Evolutionary conservation across 2,329 filamentous ascomycete genomes (phyloP), one percentile per base, ranked within the genome.

Genomic region (Dactylellina sp.): DNA sequence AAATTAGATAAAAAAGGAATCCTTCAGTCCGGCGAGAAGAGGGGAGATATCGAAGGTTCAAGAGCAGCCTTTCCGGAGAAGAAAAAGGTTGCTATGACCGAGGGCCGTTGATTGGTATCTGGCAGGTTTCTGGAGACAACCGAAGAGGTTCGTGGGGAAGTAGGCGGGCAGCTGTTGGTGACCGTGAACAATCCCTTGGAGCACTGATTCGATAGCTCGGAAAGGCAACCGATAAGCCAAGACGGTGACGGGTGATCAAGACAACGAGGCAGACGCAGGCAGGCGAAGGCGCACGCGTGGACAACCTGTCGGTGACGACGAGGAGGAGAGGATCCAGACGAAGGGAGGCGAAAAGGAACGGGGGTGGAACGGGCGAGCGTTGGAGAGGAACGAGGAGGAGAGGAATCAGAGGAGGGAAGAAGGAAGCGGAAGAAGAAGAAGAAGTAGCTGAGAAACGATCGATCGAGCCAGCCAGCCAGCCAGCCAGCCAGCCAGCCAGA

Each of bases 211-310:
- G 53, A 57, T 49, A 66, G 62, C 59, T 62, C 52, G 35, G 32
- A 55, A 61, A 28, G 40, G 32, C 44, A 46, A 63, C 59, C 46
- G 62, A 59, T 60, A 59, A 68, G 53, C 63, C 63, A 60, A 68
- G 53, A 37, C 24, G 24, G 40, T 28, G 7, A n/a, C 52, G n/a
- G 39, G 22, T 16, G 44, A 50, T 52, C 53, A 49, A 39, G 60
- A 60, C 68, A 53, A 65, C 65, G 42, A 71, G 65, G 66, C 68
- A 72, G 68, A 61, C 55, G 56, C 60, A 50, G 47, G 49, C 35
- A 35, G n/a, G 59, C 59, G n/a, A 42, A 64, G 60, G 68, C 65
- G 57, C 42, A 63, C 57, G 65, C 65, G 65, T 62, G 53, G 53
- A 61, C 68, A 64, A 65, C 59, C 60, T 53, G 68, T 65, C 60